Base-by-base conservation (phyloP, 2,329 filamentous ascomycete genomes). In the Penicillium frequentans region DNA sequence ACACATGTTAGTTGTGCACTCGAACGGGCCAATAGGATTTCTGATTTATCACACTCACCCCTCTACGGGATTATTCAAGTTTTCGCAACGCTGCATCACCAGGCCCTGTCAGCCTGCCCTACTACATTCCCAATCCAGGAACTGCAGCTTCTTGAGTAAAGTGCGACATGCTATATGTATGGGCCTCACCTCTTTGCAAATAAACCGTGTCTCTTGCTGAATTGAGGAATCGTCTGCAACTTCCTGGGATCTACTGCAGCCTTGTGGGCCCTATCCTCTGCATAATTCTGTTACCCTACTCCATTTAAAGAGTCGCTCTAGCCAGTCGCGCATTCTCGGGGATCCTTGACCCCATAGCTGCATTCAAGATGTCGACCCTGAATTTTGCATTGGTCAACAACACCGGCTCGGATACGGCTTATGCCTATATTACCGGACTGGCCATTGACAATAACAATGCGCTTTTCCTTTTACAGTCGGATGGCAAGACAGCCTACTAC, bases 391-490 rank as follows among this genome's bases (percentile, higher is more conserved):
- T 92, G 21, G 78, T 82, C 64, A 92, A 92, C 75, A 83, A 84
- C 64, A 89, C 87, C 1, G 75, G 75, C 29, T 86, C 87, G 1
- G 74, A 77, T 52, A 82, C 74, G 33, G 82, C 86, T 44, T 91
- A 84, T 66, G 89, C 86, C 21, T 89, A 90, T 70, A 82, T 95
- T 67, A 92, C 87, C 1, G 90, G 90, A 21, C 78, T 80, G 19
- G 84, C 86, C 31, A 68, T 87, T 45, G 81, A 86, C 68, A 82
- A 83, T 19, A 80, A 82, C 69, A 84, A 85, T 64, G 79, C 79
- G 14, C 78, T 87, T 21, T 81, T 87, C 58, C 77, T 92, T 44
- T 78, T 92, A 26, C 77, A 83, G 64, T 76, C 86, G 14, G 88
- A 92, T 67, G 89, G 89, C 47, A 75, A 77, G 53, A 88, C 85